phyloP scores from a whole-genome alignment of 2,329 filamentous ascomycete genomes.

The Penicillium sclerotigenum region DNA sequence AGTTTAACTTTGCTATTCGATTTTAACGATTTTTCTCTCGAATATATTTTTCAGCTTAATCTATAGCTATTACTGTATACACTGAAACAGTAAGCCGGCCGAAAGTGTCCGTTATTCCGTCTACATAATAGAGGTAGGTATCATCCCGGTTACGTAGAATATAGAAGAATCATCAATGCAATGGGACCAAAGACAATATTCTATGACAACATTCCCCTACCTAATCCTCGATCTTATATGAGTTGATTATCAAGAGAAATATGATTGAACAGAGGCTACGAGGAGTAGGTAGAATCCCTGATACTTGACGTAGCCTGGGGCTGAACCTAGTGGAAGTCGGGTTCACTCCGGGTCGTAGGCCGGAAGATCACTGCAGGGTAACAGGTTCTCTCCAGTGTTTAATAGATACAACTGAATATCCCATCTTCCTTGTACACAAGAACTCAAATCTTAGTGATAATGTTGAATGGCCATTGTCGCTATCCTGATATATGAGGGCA shows the following conservation, averaged over 20 bases:
- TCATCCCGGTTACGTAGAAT: too few relatives aligned
- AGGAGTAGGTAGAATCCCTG: not conserved
- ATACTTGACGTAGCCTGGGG: not conserved
- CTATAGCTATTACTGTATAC: too few relatives aligned
- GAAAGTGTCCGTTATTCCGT: too few relatives aligned
- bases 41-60: too few relatives aligned
- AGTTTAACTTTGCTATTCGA: too few relatives aligned
- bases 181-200: not conserved
- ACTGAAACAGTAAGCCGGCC: too few relatives aligned
- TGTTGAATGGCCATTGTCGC: not conserved
- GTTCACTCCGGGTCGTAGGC: not conserved
- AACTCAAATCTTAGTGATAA: not conserved
- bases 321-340: not conserved
- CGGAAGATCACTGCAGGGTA: not conserved
- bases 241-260: not conserved
- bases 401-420: not conserved
- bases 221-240: not conserved
- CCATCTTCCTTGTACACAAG: not conserved
- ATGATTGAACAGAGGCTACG: not conserved
- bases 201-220: not conserved
- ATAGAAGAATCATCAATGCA: not conserved
- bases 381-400: not conserved
- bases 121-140: too few relatives aligned
- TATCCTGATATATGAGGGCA: not conserved
- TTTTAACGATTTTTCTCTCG: too few relatives aligned